Evolutionary conservation across 306 rosid species (phyloP).

Genomic region (Cucurbita argyrosperma): DNA sequence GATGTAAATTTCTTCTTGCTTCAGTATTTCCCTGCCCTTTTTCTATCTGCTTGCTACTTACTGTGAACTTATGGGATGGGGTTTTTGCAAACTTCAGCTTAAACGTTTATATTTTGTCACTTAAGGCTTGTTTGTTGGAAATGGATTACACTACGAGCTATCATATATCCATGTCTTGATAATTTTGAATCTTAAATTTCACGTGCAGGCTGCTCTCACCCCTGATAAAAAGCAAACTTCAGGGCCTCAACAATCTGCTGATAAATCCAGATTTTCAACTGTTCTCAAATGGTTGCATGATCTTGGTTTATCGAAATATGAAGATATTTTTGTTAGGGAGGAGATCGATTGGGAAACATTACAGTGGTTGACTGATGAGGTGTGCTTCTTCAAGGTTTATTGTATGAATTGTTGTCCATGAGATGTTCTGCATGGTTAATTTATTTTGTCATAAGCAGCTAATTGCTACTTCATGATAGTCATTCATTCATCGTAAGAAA

Average conservation of each 20-base stretch:
- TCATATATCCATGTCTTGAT: background rate
- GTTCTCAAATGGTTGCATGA: conserved; percentile 51
- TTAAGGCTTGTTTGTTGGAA: background rate
- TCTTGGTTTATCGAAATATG: conserved; percentile 57
- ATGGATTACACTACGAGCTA: background rate
- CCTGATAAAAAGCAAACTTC: conserved; percentile 19
- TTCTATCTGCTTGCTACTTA: background rate
- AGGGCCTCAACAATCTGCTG: conserved; percentile 11
- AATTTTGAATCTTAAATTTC: background rate
- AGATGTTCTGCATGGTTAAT: background rate
- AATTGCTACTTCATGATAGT: background rate
- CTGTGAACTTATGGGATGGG: background rate
- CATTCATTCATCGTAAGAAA: background rate
- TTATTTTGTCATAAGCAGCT: background rate
- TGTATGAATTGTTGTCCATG: background rate
- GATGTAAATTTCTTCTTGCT: background rate
- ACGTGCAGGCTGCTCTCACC: conserved; percentile 21
- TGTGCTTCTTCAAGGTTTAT: conserved; percentile 12
- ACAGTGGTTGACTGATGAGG: conserved; percentile 81
- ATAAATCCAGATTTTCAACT: conserved; percentile 12
- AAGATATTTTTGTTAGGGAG: conserved; percentile 49
- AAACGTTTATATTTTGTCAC: background rate
- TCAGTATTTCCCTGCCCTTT: background rate
- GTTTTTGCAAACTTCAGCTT: background rate
- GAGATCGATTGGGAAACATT: conserved; percentile 77